Conservation (phyloP, 208 protist species). For the Crithidia fasciculata region DNA sequence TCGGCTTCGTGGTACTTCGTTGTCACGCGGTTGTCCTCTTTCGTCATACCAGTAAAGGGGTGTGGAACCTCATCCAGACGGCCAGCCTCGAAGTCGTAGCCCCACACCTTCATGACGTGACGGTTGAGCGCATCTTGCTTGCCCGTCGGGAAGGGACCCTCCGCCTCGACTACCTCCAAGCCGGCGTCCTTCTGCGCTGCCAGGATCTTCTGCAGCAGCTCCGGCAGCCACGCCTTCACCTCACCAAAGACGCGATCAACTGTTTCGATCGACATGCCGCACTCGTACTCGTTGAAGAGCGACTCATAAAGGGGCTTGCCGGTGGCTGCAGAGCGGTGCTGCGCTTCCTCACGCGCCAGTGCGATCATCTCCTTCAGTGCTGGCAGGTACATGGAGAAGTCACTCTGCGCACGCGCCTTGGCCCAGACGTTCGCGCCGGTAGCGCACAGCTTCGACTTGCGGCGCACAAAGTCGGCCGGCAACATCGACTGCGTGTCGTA, state of each 20-base stretch:
- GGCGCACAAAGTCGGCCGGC: conserved; percentile 50
- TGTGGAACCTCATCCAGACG: conserved; percentile 84
- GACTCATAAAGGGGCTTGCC: conserved; percentile 72
- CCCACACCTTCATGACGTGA: conserved; percentile 66
- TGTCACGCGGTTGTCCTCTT: conserved; percentile 88
- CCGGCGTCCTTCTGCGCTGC: conserved; percentile 44
- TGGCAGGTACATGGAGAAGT: conserved; percentile 66
- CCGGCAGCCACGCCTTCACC: conserved; percentile 79
- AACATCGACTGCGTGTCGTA: conserved; percentile 42
- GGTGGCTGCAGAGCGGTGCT: conserved; percentile 40
- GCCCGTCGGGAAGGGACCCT: conserved; percentile 50
- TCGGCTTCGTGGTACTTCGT: conserved; percentile 66
- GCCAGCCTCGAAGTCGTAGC: conserved; percentile 82
- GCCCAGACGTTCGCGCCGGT: conserved; percentile 50
- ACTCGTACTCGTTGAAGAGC: conserved; percentile 80
- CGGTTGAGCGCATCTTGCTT: conserved; percentile 66
- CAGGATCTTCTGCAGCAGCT: conserved; percentile 66
- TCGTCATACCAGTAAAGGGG: conserved; percentile 83
- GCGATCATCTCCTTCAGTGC: conserved; percentile 75
- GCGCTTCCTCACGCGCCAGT: conserved; percentile 69
- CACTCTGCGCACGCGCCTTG: conserved; percentile 61
- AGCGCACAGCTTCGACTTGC: conserved; percentile 47
- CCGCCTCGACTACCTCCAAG: conserved; percentile 20
- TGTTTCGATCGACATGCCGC: conserved; percentile 58
- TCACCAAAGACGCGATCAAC: conserved; percentile 74